Evolutionary conservation across 768 basidiomycete species (phyloP), one percentile per base, ranked within the genome.

Genomic region (Amanita rubescens): DNA sequence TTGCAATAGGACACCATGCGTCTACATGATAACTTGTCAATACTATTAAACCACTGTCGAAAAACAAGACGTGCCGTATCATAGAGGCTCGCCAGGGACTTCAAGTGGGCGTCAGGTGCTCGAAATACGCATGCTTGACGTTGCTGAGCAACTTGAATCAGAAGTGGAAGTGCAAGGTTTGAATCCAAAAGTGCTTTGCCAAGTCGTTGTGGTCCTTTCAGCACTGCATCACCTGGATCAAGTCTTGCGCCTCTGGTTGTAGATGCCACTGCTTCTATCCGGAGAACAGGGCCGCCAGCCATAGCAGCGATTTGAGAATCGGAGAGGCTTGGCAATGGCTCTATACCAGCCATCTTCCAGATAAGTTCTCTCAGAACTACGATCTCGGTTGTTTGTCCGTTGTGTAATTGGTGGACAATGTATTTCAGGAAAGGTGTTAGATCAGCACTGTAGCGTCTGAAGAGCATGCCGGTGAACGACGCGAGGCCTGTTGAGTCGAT

Each of bases 271-370:
- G 91, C 88, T 71, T 98, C 95, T 39, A 86, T 84, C 27, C 93
- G 83, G 50, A 99, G 77, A 24, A 81, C 77, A 3, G 89, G 84
- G 3, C 96, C 96, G 43, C 94, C 92, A 5, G 89, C 90, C 84
- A 96, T 94, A 5, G 91, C 91, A 37, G 77, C 67, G 49, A 98
- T 82, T 67, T 98, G 94, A 0, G 84, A 75, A 56, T 96, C 92
- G 0, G 93, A 90, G 34, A 97, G 71, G 65, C 85, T 93, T 0
- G 91, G 90, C 48, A 96, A 72, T 3, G 93, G 91, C 62, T 95
- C 87, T 55, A 96, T 90, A 3, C 90, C 93, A 5, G 93, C 87
- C 92, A 97, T 95, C 65, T 92, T 90, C 79, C 84, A 87, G 48
- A 98, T 91, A 48, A 99, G 71, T 62, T 95, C 93, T 30, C 87